Conservation (phyloP, 2,329 filamentous ascomycete species). For the Apiospora pterosperma region DNA sequence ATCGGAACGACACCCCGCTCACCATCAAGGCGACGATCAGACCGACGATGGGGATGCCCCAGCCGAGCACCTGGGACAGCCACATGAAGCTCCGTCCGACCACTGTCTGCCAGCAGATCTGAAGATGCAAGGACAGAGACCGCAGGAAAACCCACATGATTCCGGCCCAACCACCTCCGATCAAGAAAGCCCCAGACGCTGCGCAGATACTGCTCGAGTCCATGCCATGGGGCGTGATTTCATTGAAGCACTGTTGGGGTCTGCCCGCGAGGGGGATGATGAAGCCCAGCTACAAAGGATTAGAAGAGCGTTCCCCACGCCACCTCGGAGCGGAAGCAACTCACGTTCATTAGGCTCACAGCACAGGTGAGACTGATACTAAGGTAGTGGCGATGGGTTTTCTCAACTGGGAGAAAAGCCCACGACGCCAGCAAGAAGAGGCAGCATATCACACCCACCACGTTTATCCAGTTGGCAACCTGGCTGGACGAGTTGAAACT, state of each 20-base stretch:
- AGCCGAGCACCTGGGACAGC: conserved; percentile 73
- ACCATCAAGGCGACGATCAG: conserved; percentile 74
- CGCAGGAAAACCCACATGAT: conserved; percentile 91
- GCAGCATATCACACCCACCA: conserved; percentile 68
- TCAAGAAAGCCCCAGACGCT: conserved; percentile 79
- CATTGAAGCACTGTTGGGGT: conserved; percentile 80
- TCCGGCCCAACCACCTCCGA: conserved; percentile 80
- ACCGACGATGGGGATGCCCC: conserved; percentile 76
- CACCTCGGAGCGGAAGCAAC: conserved; percentile 28
- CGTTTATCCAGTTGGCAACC: conserved; percentile 79
- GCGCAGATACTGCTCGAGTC: conserved; percentile 76
- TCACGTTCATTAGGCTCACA: conserved; percentile 75
- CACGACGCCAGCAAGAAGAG: conserved; percentile 78
- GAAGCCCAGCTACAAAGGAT: conserved; percentile 67
- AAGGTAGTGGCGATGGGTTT: conserved; percentile 88
- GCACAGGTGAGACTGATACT: conserved; percentile 81
- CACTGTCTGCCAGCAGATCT: conserved; percentile 95
- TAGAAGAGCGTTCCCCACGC: conserved; percentile 2
- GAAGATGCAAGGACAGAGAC: conserved; percentile 87
- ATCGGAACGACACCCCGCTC: conserved; percentile 91
- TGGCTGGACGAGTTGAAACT: conserved; percentile 57
- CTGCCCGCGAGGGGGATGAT: conserved; percentile 79
- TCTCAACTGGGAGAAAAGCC: conserved; percentile 75
- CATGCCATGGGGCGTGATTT: conserved; percentile 94
- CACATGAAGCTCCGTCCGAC: conserved; percentile 90